Evolutionary conservation across 2,329 filamentous ascomycete species (phyloP).

Genomic region (Penicillium verrucosum): DNA sequence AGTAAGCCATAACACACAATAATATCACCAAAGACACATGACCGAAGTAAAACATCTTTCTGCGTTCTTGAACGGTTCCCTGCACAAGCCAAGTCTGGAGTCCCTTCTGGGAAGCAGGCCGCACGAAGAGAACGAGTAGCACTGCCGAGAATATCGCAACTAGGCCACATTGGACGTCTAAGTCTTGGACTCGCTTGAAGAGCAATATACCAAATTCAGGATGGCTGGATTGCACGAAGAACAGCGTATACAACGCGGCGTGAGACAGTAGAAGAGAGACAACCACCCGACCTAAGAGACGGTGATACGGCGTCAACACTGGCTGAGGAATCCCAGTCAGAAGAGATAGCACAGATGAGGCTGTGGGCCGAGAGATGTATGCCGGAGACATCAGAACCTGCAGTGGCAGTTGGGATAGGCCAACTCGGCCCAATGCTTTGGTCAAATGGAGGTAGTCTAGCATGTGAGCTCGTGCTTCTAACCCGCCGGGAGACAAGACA

Average conservation of each 20-base stretch:
- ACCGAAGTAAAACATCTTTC: slow-evolving; percentile 52
- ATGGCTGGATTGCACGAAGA: slow-evolving; percentile 51
- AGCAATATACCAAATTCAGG: slow-evolving; percentile 43
- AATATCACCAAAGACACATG: slow-evolving; percentile 53
- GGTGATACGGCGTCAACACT: slow-evolving; percentile 55
- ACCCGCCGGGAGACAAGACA: slow-evolving; percentile 15
- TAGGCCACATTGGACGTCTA: slow-evolving; percentile 58
- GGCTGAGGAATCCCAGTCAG: slow-evolving; percentile 55
- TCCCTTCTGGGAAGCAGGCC: slow-evolving; percentile 26
- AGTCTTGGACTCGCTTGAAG: slow-evolving; percentile 52
- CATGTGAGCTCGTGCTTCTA: background rate
- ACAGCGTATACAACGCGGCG: slow-evolving; percentile 54
- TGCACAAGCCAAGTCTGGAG: slow-evolving; percentile 8
- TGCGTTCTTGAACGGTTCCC: slow-evolving; percentile 30
- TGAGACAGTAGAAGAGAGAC: slow-evolving; percentile 54
- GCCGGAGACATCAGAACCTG: slow-evolving; percentile 54
- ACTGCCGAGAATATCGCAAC: slow-evolving; percentile 46
- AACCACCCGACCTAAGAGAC: slow-evolving; percentile 55
- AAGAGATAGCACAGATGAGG: slow-evolving; percentile 49
- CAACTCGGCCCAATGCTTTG: slow-evolving; percentile 59
- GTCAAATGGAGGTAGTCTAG: slow-evolving; percentile 63
- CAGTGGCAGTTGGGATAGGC: slow-evolving; percentile 57
- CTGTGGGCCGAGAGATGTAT: slow-evolving; percentile 44
- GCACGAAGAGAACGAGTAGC: slow-evolving; percentile 50
- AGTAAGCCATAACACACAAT: slow-evolving; percentile 51